phyloP scores from a whole-genome alignment of 169 alveolate species.

The Cryptosporidium viatorum region DNA sequence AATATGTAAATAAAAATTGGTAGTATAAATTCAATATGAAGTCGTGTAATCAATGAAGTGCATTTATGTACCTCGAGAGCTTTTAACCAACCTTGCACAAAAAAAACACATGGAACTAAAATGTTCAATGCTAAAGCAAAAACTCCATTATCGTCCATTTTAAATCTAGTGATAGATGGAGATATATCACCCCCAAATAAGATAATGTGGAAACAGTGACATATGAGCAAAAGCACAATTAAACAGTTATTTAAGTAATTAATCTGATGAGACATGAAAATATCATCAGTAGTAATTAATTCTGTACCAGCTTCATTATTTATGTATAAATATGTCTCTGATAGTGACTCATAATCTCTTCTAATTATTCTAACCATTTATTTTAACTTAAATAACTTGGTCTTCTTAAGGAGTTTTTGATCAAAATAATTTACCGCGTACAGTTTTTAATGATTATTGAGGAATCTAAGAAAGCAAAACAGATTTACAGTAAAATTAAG shows the following conservation, averaged over 20 bases:
- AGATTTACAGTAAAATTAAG: background rate
- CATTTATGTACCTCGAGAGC: conserved; percentile 13
- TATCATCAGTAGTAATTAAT: background rate
- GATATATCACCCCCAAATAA: conserved; percentile 12
- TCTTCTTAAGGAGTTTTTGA: background rate
- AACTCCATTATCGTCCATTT: background rate
- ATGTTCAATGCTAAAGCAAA: background rate
- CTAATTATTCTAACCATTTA: background rate
- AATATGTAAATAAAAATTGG: conserved; percentile 2
- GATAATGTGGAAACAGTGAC: background rate
- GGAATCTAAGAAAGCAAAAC: too few relatives aligned
- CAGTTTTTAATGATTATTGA: background rate
- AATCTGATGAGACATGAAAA: conserved; percentile 18
- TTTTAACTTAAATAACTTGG: background rate
- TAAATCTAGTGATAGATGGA: conserved; percentile 23
- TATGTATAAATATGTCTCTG: background rate
- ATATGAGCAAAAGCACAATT: background rate
- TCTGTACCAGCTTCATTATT: background rate
- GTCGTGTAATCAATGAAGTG: background rate
- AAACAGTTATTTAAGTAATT: conserved; percentile 7
- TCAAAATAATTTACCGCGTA: background rate
- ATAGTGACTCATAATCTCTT: background rate
- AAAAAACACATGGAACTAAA: conserved; percentile 23
- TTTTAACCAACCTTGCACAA: conserved; percentile 53
- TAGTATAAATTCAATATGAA: conserved; percentile 27